Evolutionary conservation across 208 protist genomes (phyloP).

Genomic region (Leishmania guyanensis): DNA sequence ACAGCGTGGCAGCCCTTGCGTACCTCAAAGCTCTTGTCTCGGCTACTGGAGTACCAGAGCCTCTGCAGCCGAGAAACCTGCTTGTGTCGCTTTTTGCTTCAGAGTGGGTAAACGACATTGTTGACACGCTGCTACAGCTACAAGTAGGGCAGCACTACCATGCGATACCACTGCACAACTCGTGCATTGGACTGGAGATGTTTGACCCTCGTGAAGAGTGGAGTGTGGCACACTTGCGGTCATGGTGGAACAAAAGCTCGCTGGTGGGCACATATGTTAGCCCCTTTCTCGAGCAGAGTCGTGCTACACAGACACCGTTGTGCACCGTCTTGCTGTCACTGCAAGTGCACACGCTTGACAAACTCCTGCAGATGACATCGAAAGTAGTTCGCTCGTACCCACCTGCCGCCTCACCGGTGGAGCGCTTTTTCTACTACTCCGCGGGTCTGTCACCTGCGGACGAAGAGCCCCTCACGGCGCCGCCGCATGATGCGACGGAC

Average conservation of each 20-base stretch:
- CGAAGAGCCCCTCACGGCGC: neutral
- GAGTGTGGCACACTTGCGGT: neutral
- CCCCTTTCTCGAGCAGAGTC: constrained; percentile 6
- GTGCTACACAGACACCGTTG: constrained; percentile 7
- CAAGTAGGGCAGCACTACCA: constrained; percentile 7
- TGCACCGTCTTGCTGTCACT: constrained; percentile 16
- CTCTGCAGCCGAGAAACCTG: constrained; percentile 23
- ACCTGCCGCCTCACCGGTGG: neutral
- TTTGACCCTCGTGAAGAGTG: neutral
- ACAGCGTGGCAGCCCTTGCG: constrained; percentile 26
- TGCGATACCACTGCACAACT: constrained; percentile 10
- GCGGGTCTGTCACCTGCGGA: constrained; percentile 10
- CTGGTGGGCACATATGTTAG: neutral
- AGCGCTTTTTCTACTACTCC: constrained; percentile 23
- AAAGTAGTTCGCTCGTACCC: neutral
- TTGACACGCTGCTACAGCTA: constrained; percentile 17
- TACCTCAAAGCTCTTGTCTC: constrained; percentile 25
- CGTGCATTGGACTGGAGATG: neutral
- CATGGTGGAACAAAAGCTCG: neutral
- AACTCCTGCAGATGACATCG: constrained; percentile 3
- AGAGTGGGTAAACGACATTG: constrained; percentile 20
- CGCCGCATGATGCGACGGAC: neutral
- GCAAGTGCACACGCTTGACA: neutral
- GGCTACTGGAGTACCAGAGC: neutral
- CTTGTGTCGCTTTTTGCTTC: constrained; percentile 36